Percentiles rank a stretch among this genome's conserved stretches.
phyloP scores from a whole-genome alignment of 306 rosid species.

The Ormosia emarginata region DNA sequence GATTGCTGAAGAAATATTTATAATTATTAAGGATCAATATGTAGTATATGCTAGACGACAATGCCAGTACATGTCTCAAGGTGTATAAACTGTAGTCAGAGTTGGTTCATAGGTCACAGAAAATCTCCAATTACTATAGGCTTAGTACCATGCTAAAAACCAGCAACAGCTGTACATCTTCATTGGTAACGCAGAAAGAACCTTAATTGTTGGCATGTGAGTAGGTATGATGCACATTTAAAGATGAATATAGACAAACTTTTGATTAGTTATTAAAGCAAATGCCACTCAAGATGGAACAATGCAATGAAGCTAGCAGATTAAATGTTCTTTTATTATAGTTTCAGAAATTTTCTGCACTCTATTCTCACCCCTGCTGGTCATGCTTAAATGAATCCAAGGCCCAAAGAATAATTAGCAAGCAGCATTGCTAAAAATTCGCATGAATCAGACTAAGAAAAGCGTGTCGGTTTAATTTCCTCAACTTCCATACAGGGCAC shows the following conservation, averaged over 20 bases:
- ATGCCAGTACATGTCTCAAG: constrained; percentile 3
- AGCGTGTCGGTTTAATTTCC: background rate
- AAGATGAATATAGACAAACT: background rate
- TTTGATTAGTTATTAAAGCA: background rate
- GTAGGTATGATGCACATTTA: background rate
- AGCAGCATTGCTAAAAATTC: background rate
- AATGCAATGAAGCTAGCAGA: background rate
- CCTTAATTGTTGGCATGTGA: background rate
- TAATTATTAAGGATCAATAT: background rate
- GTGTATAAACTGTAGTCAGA: background rate
- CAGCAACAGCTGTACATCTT: background rate
- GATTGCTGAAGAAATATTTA: constrained; percentile 22
- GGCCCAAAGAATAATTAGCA: background rate
- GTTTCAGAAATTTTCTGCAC: background rate
- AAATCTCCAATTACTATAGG: background rate
- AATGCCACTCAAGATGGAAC: background rate
- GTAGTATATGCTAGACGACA: constrained; percentile 5
- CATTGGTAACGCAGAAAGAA: background rate
- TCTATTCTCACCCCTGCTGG: background rate
- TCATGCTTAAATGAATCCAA: background rate
- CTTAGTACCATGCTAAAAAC: background rate
- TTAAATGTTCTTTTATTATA: background rate
- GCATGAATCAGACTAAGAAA: background rate
- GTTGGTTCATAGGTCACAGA: background rate
- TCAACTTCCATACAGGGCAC: background rate